Evolutionary conservation across 2,329 filamentous ascomycete species (phyloP).

Genomic region (Curvularia sp.): DNA sequence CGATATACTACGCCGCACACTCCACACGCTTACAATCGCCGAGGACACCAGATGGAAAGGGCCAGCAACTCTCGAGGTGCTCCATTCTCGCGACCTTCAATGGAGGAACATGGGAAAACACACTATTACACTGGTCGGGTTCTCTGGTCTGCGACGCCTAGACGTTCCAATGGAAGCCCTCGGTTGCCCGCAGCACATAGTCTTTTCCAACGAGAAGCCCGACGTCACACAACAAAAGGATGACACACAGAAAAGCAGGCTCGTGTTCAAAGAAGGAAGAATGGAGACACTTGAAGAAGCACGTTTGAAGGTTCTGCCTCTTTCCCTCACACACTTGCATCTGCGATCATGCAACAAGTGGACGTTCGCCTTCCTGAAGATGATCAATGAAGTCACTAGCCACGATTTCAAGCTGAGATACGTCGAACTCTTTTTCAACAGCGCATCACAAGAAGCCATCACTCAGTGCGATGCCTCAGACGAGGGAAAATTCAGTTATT

Average conservation of each 20-base stretch:
- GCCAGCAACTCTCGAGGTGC: slow-evolving; percentile 13
- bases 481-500: slow-evolving; percentile 8
- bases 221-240: background rate
- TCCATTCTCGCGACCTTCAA: slow-evolving; percentile 13
- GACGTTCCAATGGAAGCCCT: slow-evolving; percentile 20
- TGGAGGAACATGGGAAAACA: slow-evolving; percentile 23
- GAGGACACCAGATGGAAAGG: slow-evolving; percentile 20
- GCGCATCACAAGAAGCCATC: slow-evolving; percentile 17
- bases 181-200: slow-evolving; percentile 9
- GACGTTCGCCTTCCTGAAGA: slow-evolving; percentile 14
- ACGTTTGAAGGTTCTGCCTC: slow-evolving; percentile 15
- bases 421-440: slow-evolving; percentile 23
- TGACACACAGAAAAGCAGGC: background rate
- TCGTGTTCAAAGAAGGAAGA: background rate
- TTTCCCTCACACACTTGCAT: slow-evolving; percentile 9
- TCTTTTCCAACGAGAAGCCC: slow-evolving; percentile 6
- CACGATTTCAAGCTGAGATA: slow-evolving; percentile 11
- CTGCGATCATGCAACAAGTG: slow-evolving; percentile 24
- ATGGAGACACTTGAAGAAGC: background rate
- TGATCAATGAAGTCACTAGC: slow-evolving; percentile 6
- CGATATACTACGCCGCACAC: slow-evolving; percentile 9
- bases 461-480: slow-evolving; percentile 12
- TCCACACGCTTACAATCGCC: slow-evolving; percentile 23
- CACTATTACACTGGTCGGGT: slow-evolving; percentile 17
- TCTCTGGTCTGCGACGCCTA: slow-evolving; percentile 16